A percentile compares a stretch with the other conserved stretches of the same genome.
Conservation (phyloP, 129 eudicot genomes). For the Flaveria robusta region DNA sequence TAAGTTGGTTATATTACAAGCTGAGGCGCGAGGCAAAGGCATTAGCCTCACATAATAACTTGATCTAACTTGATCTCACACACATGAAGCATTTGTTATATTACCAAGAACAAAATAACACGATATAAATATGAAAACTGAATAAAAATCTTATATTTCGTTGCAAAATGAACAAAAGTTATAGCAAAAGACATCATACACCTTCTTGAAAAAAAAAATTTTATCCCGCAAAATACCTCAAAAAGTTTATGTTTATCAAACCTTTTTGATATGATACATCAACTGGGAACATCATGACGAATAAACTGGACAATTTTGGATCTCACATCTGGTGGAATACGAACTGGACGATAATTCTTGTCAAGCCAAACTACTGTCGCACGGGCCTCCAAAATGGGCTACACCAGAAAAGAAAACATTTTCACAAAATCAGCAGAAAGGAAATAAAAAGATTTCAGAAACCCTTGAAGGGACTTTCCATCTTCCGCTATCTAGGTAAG, state of each 20-base stretch:
- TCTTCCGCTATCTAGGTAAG: slow-evolving; percentile 6
- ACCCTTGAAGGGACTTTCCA: slow-evolving; percentile 3
- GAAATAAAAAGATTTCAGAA: not conserved
- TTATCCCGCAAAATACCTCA: slow-evolving; percentile 20
- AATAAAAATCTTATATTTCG: not conserved
- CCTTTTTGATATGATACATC: slow-evolving; percentile 25
- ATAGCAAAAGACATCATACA: not conserved
- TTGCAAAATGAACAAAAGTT: not conserved
- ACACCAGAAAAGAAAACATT: slow-evolving; percentile 19
- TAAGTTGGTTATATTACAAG: too few relatives aligned
- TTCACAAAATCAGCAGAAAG: not conserved
- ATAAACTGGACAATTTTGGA: slow-evolving; percentile 62
- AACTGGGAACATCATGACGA: slow-evolving; percentile 48
- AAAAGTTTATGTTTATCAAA: not conserved
- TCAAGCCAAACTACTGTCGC: slow-evolving; percentile 94
- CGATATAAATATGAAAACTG: not conserved
- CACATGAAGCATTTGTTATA: not conserved
- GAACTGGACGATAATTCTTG: slow-evolving; percentile 78
- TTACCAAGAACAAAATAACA: not conserved
- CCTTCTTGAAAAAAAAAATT: not conserved
- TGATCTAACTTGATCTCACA: not conserved
- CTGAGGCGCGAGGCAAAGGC: too few relatives aligned
- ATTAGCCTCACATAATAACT: not conserved
- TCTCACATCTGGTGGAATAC: slow-evolving; percentile 71
- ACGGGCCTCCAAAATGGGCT: slow-evolving; percentile 85